Conservation (phyloP, 1,284 basidiomycete genomes). For the Lentinula novae-zelandiae region DNA sequence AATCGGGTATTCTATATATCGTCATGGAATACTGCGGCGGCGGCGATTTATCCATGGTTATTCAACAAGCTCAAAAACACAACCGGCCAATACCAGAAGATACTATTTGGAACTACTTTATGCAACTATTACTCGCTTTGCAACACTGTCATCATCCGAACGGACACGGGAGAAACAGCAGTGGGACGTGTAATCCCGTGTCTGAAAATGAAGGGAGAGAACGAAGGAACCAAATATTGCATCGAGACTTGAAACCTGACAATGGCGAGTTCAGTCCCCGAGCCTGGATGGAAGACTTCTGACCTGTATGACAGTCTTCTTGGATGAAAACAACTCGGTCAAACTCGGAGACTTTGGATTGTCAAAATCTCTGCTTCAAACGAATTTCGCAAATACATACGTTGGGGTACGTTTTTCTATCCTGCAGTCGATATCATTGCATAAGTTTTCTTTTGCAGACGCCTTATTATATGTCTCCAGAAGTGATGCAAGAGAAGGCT, state of each 20-base stretch:
- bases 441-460: constrained; percentile 50
- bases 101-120: constrained; percentile 91
- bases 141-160: constrained; percentile 88
- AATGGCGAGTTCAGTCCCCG: constrained; percentile 60
- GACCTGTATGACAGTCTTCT: constrained; percentile 58
- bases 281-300: background rate
- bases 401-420: constrained; percentile 71
- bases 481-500: constrained; percentile 92
- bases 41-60: constrained; percentile 85
- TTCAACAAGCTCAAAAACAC: constrained; percentile 72
- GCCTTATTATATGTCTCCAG: constrained; percentile 98
- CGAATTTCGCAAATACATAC: constrained; percentile 92
- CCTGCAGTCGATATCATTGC: background rate
- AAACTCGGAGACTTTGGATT: constrained; percentile 97
- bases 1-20: constrained; percentile 90
- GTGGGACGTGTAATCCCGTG: constrained; percentile 21
- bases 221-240: constrained; percentile 76
- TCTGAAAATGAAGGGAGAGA: constrained; percentile 41
- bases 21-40: constrained; percentile 97
- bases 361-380: constrained; percentile 85
- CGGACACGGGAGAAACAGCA: constrained; percentile 42
- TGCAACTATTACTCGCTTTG: constrained; percentile 89
- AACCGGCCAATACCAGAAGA: constrained; percentile 82
- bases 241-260: constrained; percentile 95
- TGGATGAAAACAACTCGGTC: constrained; percentile 74